These are phyloP conservation scores for Trifolium subterraneum DNA, from an alignment of 306 rosid genomes.

Conservation along the genomic window DNA sequence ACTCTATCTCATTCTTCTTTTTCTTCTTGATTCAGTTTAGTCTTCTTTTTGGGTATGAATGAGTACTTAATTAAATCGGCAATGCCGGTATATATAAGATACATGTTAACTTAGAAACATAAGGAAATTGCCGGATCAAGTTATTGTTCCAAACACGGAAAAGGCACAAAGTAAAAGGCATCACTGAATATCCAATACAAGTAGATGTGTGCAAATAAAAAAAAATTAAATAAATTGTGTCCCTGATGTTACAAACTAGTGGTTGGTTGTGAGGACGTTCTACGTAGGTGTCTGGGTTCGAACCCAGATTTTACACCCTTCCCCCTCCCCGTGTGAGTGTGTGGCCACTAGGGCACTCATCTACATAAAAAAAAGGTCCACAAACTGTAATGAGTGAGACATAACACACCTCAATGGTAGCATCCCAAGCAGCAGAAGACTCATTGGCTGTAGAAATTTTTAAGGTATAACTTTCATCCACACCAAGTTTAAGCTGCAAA, in stretches of 20 bases:
- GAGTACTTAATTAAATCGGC: not conserved
- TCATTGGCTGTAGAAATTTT: slow-evolving; percentile 57
- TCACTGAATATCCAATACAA: too few relatives aligned
- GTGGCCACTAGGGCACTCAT: too few relatives aligned
- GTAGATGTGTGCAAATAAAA: too few relatives aligned
- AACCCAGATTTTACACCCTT: too few relatives aligned
- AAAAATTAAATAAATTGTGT: too few relatives aligned
- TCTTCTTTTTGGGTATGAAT: not conserved
- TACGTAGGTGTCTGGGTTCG: too few relatives aligned
- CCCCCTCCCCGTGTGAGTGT: too few relatives aligned
- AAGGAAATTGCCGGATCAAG: not conserved
- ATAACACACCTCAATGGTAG: slow-evolving; percentile 66
- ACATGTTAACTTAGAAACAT: too few relatives aligned
- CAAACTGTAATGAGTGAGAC: slow-evolving; percentile 15
- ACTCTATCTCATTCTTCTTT: slow-evolving; percentile 17
- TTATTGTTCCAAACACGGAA: not conserved
- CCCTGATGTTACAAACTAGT: too few relatives aligned
- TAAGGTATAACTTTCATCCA: slow-evolving; percentile 88
- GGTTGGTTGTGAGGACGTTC: too few relatives aligned
- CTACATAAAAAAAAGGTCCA: not conserved
- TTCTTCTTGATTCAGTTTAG: too few relatives aligned
- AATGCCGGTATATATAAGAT: not conserved
- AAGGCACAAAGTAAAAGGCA: too few relatives aligned
- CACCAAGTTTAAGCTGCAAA: slow-evolving; percentile 89
- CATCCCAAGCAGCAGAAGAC: slow-evolving; percentile 58